A percentile compares a stretch with the other conserved stretches of the same genome.
These are phyloP conservation scores for Tetrahymena malaccensis DNA, from an alignment of 73 alveolate species.

Conservation along the genomic window DNA sequence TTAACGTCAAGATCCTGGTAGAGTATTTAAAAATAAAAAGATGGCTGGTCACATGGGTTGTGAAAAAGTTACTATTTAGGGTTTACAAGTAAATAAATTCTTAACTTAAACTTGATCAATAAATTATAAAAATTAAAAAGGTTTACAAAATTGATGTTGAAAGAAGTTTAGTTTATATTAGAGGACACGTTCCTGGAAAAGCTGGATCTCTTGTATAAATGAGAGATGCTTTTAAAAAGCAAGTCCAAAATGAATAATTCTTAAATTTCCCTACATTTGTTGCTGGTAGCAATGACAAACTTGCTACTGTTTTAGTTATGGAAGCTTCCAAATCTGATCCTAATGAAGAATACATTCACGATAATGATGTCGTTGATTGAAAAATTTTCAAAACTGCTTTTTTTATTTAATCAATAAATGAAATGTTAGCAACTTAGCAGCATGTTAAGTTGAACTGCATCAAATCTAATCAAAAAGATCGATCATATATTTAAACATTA, in stretches of 20 bases:
- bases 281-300: constrained; percentile 12
- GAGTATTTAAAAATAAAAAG: constrained; percentile 74
- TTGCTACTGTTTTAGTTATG: constrained; percentile 36
- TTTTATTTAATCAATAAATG: not conserved
- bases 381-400: not conserved
- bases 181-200: constrained; percentile 82
- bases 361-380: constrained; percentile 35
- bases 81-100: not conserved
- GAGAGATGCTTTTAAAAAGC: constrained; percentile 53
- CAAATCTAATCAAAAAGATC: not conserved
- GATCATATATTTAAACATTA: not conserved
- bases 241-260: constrained; percentile 34
- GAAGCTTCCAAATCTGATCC: constrained; percentile 47
- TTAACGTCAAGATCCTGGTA: constrained; percentile 74
- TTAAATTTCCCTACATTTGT: constrained; percentile 58
- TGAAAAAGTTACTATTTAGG: constrained; percentile 32
- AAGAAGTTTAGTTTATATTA: constrained; percentile 54
- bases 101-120: not conserved
- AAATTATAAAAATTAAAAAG: not conserved
- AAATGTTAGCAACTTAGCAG: not conserved
- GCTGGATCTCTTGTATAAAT: constrained; percentile 53
- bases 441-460: not conserved
- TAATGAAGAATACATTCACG: constrained; percentile 37
- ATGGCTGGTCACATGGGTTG: constrained; percentile 87
- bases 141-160: constrained; percentile 68